These are phyloP conservation scores for Colletotrichum melonis DNA, from an alignment of 2,329 filamentous ascomycete genomes.

Conservation along the genomic window DNA sequence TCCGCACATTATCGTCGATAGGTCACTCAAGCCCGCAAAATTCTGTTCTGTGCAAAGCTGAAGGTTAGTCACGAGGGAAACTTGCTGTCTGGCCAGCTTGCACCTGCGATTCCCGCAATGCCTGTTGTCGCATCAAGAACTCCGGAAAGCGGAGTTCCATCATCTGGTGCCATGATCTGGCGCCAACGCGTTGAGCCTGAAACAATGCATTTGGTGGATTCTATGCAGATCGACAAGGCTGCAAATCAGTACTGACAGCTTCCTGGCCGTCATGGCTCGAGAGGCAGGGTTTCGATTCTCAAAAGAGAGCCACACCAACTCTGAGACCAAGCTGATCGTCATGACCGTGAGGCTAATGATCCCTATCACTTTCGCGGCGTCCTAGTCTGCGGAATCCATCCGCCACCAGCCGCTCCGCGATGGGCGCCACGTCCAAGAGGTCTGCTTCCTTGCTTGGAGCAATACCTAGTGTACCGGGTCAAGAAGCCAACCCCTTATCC, in stretches of 20 bases:
- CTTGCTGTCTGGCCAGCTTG: not conserved
- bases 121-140: not conserved
- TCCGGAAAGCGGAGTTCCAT: not conserved
- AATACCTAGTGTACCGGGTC: not conserved
- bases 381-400: constrained; percentile 16
- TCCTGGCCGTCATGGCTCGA: constrained; percentile 13
- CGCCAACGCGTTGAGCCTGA: not conserved
- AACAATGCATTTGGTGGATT: not conserved
- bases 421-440: not conserved
- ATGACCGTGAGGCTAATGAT: constrained; percentile 9
- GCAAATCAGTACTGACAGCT: constrained; percentile 19
- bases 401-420: constrained; percentile 11
- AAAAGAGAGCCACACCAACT: constrained; percentile 22
- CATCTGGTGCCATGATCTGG: not conserved
- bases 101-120: not conserved
- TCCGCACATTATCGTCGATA: not conserved
- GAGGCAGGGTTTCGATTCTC: constrained; percentile 20
- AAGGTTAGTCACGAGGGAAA: not conserved
- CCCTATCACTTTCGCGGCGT: constrained; percentile 3
- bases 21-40: not conserved
- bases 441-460: not conserved
- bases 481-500: not conserved
- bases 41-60: not conserved
- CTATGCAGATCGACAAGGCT: constrained; percentile 8
- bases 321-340: constrained; percentile 23